A percentile compares a stretch with the other conserved stretches of the same genome.
phyloP scores from a whole-genome alignment of 345 rosid genomes.

The Salix koriyanagi region DNA sequence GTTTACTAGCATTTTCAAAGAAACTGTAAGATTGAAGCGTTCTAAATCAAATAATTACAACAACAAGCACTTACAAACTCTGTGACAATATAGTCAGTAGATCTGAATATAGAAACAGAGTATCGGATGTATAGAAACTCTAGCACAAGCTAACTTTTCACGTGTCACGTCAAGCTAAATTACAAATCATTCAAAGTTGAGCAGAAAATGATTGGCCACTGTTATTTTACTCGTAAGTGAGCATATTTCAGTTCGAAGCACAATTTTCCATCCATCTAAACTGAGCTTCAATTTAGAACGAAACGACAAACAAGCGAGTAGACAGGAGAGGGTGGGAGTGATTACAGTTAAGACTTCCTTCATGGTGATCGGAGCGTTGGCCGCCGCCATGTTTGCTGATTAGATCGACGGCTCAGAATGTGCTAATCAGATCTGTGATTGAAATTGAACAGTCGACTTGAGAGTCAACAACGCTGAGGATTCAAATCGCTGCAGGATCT shows the following conservation, averaged over 20 bases:
- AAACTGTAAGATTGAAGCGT: background rate
- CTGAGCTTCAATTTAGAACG: background rate
- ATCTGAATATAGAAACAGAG: background rate
- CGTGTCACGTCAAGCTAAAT: background rate
- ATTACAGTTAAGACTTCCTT: conserved; percentile 78
- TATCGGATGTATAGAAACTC: background rate
- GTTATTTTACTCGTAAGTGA: background rate
- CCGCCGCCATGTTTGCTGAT: conserved; percentile 67
- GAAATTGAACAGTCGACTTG: conserved; percentile 11
- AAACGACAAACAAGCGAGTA: background rate
- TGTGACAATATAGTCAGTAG: background rate
- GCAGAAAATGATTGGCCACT: background rate
- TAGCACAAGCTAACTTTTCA: background rate
- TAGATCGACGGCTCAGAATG: conserved; percentile 36
- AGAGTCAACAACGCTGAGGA: background rate
- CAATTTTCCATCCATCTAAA: background rate
- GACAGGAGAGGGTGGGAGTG: background rate
- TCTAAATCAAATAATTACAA: background rate
- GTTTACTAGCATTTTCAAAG: background rate
- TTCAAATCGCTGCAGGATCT: conserved; percentile 21
- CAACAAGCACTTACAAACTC: background rate
- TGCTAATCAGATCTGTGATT: conserved; percentile 37
- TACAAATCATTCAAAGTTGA: conserved; percentile 5
- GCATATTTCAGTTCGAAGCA: background rate
- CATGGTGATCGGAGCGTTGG: conserved; percentile 90